Percentiles rank a stretch among this genome's conserved stretches.
Evolutionary conservation across 352 stramenopile species (phyloP).

Genomic region (Phytopythium kandeliae): DNA sequence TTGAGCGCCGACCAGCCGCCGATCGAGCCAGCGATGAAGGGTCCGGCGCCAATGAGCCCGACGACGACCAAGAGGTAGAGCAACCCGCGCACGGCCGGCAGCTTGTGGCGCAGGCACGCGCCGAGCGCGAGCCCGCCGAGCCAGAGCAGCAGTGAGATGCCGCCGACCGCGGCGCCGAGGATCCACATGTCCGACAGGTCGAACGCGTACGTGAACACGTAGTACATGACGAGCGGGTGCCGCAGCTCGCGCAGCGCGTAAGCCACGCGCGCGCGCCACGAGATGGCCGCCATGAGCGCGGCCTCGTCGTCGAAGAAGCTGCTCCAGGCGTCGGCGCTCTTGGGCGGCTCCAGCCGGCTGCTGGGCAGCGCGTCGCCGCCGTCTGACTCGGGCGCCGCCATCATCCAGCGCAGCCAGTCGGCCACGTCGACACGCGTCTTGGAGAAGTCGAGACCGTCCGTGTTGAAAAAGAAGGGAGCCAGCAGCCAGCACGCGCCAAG

Average conservation of each 20-base stretch:
- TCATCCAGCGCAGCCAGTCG: constrained; percentile 82
- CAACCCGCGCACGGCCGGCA: constrained; percentile 36
- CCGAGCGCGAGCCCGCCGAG: constrained; percentile 50
- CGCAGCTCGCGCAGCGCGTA: constrained; percentile 75
- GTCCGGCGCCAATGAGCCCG: constrained; percentile 38
- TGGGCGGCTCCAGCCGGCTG: constrained; percentile 15
- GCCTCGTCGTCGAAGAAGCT: constrained; percentile 81
- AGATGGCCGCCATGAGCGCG: constrained; percentile 53
- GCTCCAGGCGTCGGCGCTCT: constrained; percentile 51
- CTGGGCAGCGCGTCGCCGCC: constrained; percentile 38
- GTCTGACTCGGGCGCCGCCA: constrained; percentile 41
- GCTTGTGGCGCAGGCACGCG: constrained; percentile 57
- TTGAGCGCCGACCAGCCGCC: constrained; percentile 62
- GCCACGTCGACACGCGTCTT: constrained; percentile 83
- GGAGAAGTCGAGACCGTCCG: constrained; percentile 78
- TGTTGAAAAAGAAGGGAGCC: constrained; percentile 86
- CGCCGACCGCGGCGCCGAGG: constrained; percentile 53
- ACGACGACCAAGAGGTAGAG: constrained; percentile 75
- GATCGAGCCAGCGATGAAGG: constrained; percentile 56
- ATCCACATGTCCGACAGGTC: constrained; percentile 57
- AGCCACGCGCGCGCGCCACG: constrained; percentile 50
- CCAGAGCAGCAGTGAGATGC: constrained; percentile 58
- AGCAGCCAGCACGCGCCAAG: constrained; percentile 76
- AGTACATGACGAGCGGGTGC: constrained; percentile 81
- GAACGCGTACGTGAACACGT: constrained; percentile 73